phyloP scores from a whole-genome alignment of 306 rosid species.

The Sesbania bispinosa region DNA sequence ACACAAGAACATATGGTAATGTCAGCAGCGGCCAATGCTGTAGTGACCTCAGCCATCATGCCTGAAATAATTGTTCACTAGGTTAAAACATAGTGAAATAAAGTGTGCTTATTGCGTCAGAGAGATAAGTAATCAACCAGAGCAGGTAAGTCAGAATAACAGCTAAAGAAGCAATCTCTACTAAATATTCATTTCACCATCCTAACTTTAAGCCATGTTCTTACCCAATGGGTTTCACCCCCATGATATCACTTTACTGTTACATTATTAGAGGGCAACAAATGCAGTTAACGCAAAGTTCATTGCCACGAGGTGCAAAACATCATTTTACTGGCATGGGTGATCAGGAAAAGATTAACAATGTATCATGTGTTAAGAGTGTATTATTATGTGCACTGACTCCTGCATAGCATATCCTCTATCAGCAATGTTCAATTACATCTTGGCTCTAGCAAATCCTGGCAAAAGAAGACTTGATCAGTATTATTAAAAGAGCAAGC shows the following conservation, averaged over 20 bases:
- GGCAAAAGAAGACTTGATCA: conserved; percentile 18
- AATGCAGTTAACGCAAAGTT: neutral
- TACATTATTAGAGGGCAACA: neutral
- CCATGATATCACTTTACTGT: neutral
- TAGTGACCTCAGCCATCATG: conserved; percentile 90
- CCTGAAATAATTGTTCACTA: conserved; percentile 52
- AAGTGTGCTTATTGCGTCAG: neutral
- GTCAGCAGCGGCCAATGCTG: conserved; percentile 78
- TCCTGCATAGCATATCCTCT: neutral
- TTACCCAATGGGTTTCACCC: neutral
- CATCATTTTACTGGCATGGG: conserved; percentile 18
- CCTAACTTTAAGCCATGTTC: neutral
- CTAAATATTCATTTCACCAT: conserved; percentile 1
- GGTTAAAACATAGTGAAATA: conserved; percentile 19
- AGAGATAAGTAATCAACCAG: neutral
- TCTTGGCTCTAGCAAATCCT: neutral
- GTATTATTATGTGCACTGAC: neutral
- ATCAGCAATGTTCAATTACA: neutral
- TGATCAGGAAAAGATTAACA: conserved; percentile 5
- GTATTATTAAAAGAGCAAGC: conserved; percentile 13
- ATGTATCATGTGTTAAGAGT: neutral
- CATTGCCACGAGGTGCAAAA: conserved; percentile 11
- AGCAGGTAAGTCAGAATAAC: neutral
- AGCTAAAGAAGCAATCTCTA: neutral
- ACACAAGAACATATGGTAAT: conserved; percentile 81